These are phyloP conservation scores for Saccharomycopsis babjevae DNA, from an alignment of 805 yeast species.

Conservation along the genomic window DNA sequence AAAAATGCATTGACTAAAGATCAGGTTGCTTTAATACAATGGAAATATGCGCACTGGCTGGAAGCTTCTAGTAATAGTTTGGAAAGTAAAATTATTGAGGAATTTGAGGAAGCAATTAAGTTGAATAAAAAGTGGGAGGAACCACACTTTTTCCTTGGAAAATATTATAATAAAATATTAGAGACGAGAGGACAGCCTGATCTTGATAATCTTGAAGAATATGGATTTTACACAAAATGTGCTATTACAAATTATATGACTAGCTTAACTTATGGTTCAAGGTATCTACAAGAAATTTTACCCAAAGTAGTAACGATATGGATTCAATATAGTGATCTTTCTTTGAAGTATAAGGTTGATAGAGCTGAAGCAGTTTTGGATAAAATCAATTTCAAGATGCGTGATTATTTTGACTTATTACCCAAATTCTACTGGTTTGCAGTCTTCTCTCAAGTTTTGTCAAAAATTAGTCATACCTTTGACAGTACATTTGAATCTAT, in stretches of 20 bases:
- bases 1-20: not conserved
- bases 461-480: conserved; percentile 63
- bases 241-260: conserved; percentile 48
- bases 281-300: conserved; percentile 67
- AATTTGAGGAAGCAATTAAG: conserved; percentile 50
- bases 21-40: conserved; percentile 33
- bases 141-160: conserved; percentile 72
- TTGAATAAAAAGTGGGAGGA: conserved; percentile 58
- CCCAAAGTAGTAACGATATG: conserved; percentile 88
- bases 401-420: conserved; percentile 33
- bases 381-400: conserved; percentile 30
- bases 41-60: conserved; percentile 81
- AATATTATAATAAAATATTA: conserved; percentile 64
- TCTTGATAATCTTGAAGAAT: conserved; percentile 18
- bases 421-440: conserved; percentile 65
- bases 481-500: conserved; percentile 45
- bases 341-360: conserved; percentile 29
- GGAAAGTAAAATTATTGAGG: conserved; percentile 58
- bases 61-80: conserved; percentile 78
- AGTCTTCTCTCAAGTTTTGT: conserved; percentile 75
- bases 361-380: not conserved
- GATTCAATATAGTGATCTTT: conserved; percentile 53
- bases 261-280: conserved; percentile 51
- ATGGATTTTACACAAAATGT: conserved; percentile 40
- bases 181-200: conserved; percentile 42